Base-by-base conservation (phyloP, 108 stramenopile species). In the Cyclostephanos tholiformis region DNA sequence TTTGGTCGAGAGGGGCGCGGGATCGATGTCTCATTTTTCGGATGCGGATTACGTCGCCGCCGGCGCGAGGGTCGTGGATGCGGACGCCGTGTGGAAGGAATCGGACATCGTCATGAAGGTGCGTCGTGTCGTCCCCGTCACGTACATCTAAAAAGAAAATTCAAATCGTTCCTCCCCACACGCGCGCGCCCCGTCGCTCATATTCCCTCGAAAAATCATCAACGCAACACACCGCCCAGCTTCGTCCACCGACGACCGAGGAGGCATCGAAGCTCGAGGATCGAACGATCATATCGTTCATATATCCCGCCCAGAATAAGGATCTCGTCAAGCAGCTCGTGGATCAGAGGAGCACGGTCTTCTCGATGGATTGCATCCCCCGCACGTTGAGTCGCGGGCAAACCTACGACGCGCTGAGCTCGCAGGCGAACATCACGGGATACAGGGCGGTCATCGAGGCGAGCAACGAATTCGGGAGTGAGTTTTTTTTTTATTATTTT, bases 391-490 rank as follows among this genome's bases (percentile, higher is more conserved):
- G 93, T 60, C 78, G 98, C 39, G 98, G 98, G 13, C 98, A 99
- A 80, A 96, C 97, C n/a, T 96, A 96, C 69, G 98, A 99, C 89
- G 97, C 95, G 4, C 80, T 99, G 22, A 87, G 85, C 44, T 94
- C 92, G 59, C 98, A 99, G 85, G 99, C 99, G 19, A 99, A 99
- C 75, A 97, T 99, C 59, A 89, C 96, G 16, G 99, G 99, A 8
- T 99, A 99, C 80, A 89, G 98, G 32, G 98, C 99, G 55, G 99
- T 99, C 0, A 58, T 99, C 22, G 99, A 99, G 82, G 99, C 98
- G 0, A 87, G 90, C 17, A 90, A 98, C 76, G 92, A 93, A 53
- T 97, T 99, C 78, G 97, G 96, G 50, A 89, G 80, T 74, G 55
- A 77, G 76, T 69, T 35, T 36, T 22, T 36, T 22, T 84, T 2